A percentile compares a stretch with the other conserved stretches of the same genome.
Evolutionary conservation across 2,329 filamentous ascomycete genomes (phyloP).

Genomic region (Colletotrichum sp.): DNA sequence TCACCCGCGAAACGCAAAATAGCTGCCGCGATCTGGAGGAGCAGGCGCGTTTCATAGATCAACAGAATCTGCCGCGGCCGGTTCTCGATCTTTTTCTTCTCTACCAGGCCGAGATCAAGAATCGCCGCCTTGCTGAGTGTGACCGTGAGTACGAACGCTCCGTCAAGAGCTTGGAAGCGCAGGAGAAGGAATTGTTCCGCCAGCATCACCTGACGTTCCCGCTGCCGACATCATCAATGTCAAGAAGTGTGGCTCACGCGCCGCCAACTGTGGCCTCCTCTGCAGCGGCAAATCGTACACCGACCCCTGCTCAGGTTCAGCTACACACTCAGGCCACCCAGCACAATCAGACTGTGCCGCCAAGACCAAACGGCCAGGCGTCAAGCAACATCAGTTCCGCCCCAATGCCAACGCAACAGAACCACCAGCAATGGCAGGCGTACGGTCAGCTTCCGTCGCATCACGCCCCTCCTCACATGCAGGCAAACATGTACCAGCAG

Average conservation of each 20-base stretch:
- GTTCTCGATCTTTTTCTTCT: neutral
- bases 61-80: neutral
- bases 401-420: slow-evolving; percentile 1
- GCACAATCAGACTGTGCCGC: neutral
- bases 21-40: slow-evolving; percentile 9
- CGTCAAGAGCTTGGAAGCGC: neutral
- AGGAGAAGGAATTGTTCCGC: neutral
- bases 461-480: neutral
- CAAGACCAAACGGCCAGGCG: neutral
- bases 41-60: neutral
- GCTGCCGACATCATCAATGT: neutral
- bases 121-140: slow-evolving; percentile 1
- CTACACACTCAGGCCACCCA: neutral
- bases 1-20: neutral
- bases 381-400: neutral
- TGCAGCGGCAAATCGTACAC: neutral
- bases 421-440: neutral
- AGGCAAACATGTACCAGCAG: neutral
- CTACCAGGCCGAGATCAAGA: slow-evolving; percentile 6
- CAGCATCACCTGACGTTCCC: slow-evolving; percentile 9
- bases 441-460: neutral
- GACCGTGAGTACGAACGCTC: neutral
- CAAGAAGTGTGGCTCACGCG: neutral
- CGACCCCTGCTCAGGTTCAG: neutral
- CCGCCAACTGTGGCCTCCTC: neutral